Evolutionary conservation across 2,329 filamentous ascomycete genomes (phyloP).

Genomic region (Penicillium glabrum): DNA sequence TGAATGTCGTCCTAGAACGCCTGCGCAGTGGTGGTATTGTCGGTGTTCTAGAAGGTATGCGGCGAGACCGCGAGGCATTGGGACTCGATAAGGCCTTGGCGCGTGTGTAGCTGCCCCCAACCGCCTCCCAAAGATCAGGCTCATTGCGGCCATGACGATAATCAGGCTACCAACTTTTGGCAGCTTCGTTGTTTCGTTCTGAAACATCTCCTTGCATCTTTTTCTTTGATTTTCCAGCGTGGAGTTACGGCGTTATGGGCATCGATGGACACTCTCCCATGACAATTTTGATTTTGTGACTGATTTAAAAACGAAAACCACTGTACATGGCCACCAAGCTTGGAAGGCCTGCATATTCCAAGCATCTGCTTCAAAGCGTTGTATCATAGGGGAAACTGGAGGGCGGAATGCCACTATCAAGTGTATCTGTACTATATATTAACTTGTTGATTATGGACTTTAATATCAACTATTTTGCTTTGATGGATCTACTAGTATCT

Average conservation of each 20-base stretch:
- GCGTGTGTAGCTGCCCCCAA: slow-evolving; percentile 41
- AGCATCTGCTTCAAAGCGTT: slow-evolving; percentile 9
- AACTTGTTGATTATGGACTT: neutral
- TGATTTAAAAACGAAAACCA: neutral
- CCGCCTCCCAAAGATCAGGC: slow-evolving; percentile 23
- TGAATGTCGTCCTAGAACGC: slow-evolving; percentile 65
- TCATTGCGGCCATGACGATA: slow-evolving; percentile 30
- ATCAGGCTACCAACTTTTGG: slow-evolving; percentile 12
- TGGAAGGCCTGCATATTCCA: slow-evolving; percentile 8
- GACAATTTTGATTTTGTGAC: neutral
- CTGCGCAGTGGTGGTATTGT: slow-evolving; percentile 66
- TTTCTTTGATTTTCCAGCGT: slow-evolving; percentile 21
- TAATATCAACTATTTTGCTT: neutral
- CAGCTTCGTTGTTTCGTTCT: slow-evolving; percentile 1
- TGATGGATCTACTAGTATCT: neutral
- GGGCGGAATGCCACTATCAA: neutral
- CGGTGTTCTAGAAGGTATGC: slow-evolving; percentile 70
- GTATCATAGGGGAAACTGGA: slow-evolving; percentile 10
- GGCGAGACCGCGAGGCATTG: slow-evolving; percentile 55
- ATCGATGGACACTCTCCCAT: slow-evolving; percentile 23
- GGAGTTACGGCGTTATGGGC: slow-evolving; percentile 21
- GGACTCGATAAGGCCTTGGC: slow-evolving; percentile 44
- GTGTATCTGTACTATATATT: slow-evolving; percentile 8
- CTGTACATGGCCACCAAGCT: slow-evolving; percentile 1
- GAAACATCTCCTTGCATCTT: slow-evolving; percentile 5